These are phyloP conservation scores for Plectosphaerella cucumerina DNA, from an alignment of 2,329 filamentous ascomycete species.

Conservation along the genomic window DNA sequence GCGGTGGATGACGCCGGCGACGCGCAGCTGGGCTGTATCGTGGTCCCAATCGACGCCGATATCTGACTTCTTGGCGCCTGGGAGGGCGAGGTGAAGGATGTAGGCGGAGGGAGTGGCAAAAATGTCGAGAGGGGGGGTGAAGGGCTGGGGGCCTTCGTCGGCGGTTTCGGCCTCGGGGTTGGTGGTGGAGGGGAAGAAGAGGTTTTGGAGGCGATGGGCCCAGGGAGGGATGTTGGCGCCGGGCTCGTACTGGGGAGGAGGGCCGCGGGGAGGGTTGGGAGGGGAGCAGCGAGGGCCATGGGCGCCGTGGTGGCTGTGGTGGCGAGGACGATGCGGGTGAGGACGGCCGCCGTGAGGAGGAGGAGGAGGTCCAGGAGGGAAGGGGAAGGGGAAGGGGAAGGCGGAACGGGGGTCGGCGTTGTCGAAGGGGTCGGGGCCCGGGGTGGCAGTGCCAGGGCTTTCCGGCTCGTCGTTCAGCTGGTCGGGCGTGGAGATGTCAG, in stretches of 20 bases:
- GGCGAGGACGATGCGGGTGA: slow-evolving; percentile 29
- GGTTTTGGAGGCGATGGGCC: slow-evolving; percentile 6
- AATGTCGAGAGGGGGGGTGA: slow-evolving; percentile 67
- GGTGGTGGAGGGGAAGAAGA: slow-evolving; percentile 3
- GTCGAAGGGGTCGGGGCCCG: slow-evolving; percentile 13
- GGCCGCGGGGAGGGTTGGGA: slow-evolving; percentile 5
- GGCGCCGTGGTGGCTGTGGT: slow-evolving; percentile 12
- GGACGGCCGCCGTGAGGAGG: slow-evolving; percentile 28
- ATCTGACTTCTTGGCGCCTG: slow-evolving; percentile 76
- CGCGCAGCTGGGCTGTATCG: slow-evolving; percentile 58
- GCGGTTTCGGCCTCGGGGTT: slow-evolving; percentile 7
- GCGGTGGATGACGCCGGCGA: slow-evolving; percentile 70
- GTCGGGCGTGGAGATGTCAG: slow-evolving; percentile 14
- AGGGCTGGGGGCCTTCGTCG: slow-evolving; percentile 32
- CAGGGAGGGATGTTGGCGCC: slow-evolving; percentile 9
- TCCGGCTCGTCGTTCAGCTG: slow-evolving; percentile 29
- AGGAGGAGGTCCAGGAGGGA: slow-evolving; percentile 10
- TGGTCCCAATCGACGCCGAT: slow-evolving; percentile 73
- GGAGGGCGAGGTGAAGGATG: slow-evolving; percentile 70
- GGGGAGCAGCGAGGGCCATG: slow-evolving; percentile 9
- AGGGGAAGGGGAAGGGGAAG: slow-evolving; percentile 17
- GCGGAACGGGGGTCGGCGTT: slow-evolving; percentile 12
- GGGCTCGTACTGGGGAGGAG: slow-evolving; percentile 13
- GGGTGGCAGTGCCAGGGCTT: slow-evolving; percentile 9
- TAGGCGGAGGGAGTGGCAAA: slow-evolving; percentile 65